These are phyloP conservation scores for Pleurotus ostreatus DNA, from an alignment of 768 basidiomycete species.

Conservation along the genomic window DNA sequence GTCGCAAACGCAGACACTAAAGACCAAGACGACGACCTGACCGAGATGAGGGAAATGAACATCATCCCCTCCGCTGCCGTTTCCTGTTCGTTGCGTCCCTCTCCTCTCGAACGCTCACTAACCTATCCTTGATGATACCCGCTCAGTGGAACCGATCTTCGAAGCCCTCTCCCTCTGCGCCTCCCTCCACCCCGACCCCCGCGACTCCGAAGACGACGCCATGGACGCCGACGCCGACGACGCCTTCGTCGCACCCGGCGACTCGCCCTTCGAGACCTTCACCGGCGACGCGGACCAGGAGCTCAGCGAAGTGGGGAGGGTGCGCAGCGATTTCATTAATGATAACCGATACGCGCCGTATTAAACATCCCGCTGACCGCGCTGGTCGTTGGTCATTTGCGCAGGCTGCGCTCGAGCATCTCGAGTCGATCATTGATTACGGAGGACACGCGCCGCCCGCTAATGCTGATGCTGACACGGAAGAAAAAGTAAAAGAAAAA, in stretches of 20 bases:
- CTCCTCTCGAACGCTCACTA: neutral
- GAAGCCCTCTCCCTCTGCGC: constrained; percentile 84
- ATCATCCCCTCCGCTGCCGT: constrained; percentile 61
- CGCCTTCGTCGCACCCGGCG: constrained; percentile 49
- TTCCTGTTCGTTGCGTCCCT: constrained; percentile 47
- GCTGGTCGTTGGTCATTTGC: constrained; percentile 7
- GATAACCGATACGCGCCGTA: constrained; percentile 79
- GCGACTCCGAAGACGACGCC: constrained; percentile 16
- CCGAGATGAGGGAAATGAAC: constrained; percentile 73
- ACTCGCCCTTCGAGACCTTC: constrained; percentile 47
- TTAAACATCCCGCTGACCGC: constrained; percentile 28
- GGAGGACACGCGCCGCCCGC: constrained; percentile 22
- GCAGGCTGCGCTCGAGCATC: constrained; percentile 78
- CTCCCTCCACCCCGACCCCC: constrained; percentile 71
- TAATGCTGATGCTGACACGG: neutral
- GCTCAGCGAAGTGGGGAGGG: constrained; percentile 85
- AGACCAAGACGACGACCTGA: constrained; percentile 27
- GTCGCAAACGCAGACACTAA: constrained; percentile 31
- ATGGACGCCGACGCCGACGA: constrained; percentile 50
- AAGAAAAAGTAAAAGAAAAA: neutral
- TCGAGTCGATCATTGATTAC: constrained; percentile 79
- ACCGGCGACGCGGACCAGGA: constrained; percentile 63
- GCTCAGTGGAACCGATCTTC: constrained; percentile 77
- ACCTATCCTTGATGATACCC: neutral
- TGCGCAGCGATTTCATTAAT: constrained; percentile 86